Evolutionary conservation across 2,329 filamentous ascomycete genomes (phyloP).

Genomic region (Fusarium buxicola): DNA sequence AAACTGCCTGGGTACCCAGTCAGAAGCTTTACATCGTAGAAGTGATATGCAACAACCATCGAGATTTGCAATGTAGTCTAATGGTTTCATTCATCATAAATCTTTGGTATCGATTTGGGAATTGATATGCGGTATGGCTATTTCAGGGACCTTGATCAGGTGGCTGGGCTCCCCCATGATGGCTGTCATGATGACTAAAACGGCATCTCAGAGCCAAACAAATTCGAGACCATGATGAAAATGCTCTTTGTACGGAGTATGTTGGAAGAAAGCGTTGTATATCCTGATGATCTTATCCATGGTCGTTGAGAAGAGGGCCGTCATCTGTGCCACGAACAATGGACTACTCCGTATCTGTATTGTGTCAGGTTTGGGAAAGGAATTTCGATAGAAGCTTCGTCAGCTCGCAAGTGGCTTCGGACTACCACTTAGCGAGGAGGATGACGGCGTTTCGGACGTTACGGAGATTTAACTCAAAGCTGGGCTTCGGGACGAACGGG

Average conservation of each 20-base stretch:
- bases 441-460: background rate
- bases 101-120: background rate
- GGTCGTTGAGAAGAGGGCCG: background rate
- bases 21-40: background rate
- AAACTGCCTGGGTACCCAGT: no score
- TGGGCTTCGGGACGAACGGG: slow-evolving; percentile 27
- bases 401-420: slow-evolving; percentile 13
- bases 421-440: slow-evolving; percentile 7
- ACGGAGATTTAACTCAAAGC: slow-evolving; percentile 28
- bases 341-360: background rate
- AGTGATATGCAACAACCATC: background rate
- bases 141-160: slow-evolving; percentile 13
- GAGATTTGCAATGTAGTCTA: background rate
- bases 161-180: slow-evolving; percentile 30
- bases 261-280: background rate
- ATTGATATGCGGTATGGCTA: background rate
- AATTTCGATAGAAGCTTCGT: background rate
- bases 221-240: slow-evolving; percentile 18
- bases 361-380: background rate
- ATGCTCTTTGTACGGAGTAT: background rate
- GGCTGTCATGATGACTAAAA: slow-evolving; percentile 31
- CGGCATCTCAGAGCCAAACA: slow-evolving; percentile 16
- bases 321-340: slow-evolving; percentile 6
- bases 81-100: background rate
- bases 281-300: slow-evolving; percentile 12